Evolutionary conservation across 495 filamentous ascomycete species (phyloP).

Genomic region (Chaetomium cochliodes): DNA sequence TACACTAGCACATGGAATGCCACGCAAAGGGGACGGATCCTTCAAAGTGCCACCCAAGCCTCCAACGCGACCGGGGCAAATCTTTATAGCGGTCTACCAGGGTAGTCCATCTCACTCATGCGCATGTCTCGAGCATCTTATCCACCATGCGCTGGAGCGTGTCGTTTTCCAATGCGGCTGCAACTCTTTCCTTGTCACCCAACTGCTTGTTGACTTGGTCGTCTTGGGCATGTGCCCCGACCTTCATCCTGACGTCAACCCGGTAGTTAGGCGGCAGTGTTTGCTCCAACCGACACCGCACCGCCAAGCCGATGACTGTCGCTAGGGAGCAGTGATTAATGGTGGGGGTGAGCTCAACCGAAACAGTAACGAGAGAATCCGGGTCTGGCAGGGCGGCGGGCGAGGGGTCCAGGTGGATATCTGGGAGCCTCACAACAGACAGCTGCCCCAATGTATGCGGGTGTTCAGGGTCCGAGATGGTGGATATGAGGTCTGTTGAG

Average conservation of each 20-base stretch:
- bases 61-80: neutral
- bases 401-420: conserved; percentile 75
- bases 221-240: conserved; percentile 90
- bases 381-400: conserved; percentile 51
- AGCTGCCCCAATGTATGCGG: conserved; percentile 88
- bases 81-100: neutral
- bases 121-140: conserved; percentile 89
- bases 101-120: conserved; percentile 26
- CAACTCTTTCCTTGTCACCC: conserved; percentile 93
- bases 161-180: conserved; percentile 90
- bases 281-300: conserved; percentile 86
- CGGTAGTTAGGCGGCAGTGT: conserved; percentile 89
- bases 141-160: conserved; percentile 81
- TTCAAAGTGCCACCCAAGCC: neutral
- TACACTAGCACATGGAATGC: neutral
- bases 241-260: conserved; percentile 89
- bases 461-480: conserved; percentile 94
- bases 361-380: conserved; percentile 50
- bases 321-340: conserved; percentile 95
- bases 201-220: conserved; percentile 96
- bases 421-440: conserved; percentile 88
- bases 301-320: conserved; percentile 92
- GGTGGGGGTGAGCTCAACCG: conserved; percentile 86
- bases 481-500: conserved; percentile 79
- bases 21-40: neutral